These are phyloP conservation scores for Colletotrichum theobromicola DNA, from an alignment of 2,329 filamentous ascomycete species.

Conservation along the genomic window DNA sequence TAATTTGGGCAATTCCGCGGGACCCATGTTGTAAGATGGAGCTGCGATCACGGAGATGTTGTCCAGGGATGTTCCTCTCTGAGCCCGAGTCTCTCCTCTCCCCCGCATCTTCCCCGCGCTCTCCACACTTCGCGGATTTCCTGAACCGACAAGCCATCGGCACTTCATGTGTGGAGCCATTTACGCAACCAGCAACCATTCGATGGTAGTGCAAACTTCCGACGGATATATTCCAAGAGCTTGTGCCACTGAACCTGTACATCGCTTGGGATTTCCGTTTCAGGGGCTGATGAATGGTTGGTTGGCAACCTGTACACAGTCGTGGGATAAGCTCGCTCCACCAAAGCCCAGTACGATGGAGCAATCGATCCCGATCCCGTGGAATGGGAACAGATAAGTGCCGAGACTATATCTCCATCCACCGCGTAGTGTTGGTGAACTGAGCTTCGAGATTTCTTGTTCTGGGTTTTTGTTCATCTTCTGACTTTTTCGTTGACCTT, in stretches of 20 bases:
- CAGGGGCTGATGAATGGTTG: neutral
- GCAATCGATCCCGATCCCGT: neutral
- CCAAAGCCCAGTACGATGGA: neutral
- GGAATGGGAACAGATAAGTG: neutral
- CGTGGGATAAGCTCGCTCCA: neutral
- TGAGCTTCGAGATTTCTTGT: neutral
- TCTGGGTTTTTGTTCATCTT: neutral
- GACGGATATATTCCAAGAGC: neutral
- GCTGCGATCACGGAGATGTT: neutral
- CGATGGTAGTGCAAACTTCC: neutral
- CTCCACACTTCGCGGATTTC: neutral
- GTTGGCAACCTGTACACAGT: neutral
- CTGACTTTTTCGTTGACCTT: neutral
- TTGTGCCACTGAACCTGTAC: neutral
- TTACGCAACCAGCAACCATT: too few species aligned
- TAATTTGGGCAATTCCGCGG: neutral
- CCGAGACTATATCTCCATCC: neutral
- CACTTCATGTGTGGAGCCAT: neutral
- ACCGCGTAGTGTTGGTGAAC: neutral
- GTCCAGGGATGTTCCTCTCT: neutral
- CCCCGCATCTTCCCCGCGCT: neutral
- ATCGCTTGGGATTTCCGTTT: neutral
- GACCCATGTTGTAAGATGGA: neutral
- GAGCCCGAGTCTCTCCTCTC: neutral
- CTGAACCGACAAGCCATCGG: neutral